phyloP scores from a whole-genome alignment of 768 basidiomycete species.

The Xanthoconium stramineum region DNA sequence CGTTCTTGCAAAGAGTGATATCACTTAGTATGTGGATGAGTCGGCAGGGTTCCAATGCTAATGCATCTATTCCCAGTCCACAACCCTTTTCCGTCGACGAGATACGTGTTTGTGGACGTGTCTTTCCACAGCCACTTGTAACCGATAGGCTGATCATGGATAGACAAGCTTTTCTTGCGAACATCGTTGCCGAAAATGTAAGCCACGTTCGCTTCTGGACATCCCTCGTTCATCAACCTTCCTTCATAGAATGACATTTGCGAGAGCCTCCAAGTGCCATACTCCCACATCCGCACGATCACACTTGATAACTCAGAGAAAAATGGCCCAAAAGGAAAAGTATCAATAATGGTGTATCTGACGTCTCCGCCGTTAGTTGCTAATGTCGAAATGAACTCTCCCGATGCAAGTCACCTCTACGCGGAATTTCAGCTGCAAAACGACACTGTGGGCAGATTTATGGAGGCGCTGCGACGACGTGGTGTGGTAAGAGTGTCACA shows the following conservation, averaged over 20 bases:
- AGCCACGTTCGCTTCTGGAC: not conserved
- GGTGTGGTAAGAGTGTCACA: constrained; percentile 40
- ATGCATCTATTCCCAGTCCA: constrained; percentile 39
- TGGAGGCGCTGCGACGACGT: constrained; percentile 40
- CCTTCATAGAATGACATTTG: constrained; percentile 42
- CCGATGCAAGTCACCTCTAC: constrained; percentile 19
- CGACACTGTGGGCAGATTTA: constrained; percentile 36
- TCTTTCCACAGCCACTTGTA: constrained; percentile 34
- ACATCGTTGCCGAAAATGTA: constrained; percentile 35
- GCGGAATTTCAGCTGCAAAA: constrained; percentile 40
- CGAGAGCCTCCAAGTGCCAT: constrained; percentile 51
- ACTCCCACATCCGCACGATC: constrained; percentile 30
- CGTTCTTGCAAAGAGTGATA: constrained; percentile 42
- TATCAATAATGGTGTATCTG: constrained; percentile 30
- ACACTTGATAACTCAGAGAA: constrained; percentile 25
- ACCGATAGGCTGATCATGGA: constrained; percentile 53
- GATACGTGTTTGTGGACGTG: constrained; percentile 35
- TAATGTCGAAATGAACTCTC: constrained; percentile 21
- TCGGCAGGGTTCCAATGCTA: not conserved
- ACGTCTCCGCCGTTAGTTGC: constrained; percentile 40
- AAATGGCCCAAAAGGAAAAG: constrained; percentile 15
- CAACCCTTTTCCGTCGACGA: constrained; percentile 52
- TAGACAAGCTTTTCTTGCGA: constrained; percentile 46
- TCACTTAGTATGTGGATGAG: constrained; percentile 43
- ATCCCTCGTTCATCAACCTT: constrained; percentile 4